phyloP scores from a whole-genome alignment of 1,284 basidiomycete species.

The Rhizoctonia solani region DNA sequence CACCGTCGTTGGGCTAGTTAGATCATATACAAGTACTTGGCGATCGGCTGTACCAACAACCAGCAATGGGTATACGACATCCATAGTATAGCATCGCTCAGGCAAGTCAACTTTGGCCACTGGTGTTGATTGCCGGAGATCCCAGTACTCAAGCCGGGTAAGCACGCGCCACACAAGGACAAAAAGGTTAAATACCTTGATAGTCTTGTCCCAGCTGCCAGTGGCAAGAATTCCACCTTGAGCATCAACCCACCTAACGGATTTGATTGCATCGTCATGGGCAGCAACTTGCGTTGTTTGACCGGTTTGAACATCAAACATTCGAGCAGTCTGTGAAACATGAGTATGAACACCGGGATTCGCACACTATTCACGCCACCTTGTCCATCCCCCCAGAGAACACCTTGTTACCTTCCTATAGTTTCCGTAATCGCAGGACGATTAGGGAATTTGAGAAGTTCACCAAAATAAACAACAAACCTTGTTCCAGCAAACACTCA shows the following conservation, averaged over 20 bases:
- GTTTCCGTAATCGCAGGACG: too few relatives aligned
- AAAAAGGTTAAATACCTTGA: conserved; percentile 61
- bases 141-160: conserved; percentile 78
- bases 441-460: background rate
- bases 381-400: conserved; percentile 89
- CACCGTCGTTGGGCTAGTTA: conserved; percentile 74
- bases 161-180: background rate
- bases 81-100: conserved; percentile 89
- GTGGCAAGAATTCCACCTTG: conserved; percentile 75
- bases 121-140: conserved; percentile 72
- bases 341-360: background rate
- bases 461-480: conserved; percentile 42
- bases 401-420: conserved; percentile 74
- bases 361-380: conserved; percentile 20
- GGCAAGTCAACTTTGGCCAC: conserved; percentile 79
- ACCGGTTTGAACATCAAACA: conserved; percentile 80
- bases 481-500: conserved; percentile 83
- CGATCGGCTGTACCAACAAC: conserved; percentile 95
- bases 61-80: conserved; percentile 80
- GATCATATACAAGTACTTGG: conserved; percentile 86
- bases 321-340: conserved; percentile 57
- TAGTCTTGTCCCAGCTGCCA: conserved; percentile 89
- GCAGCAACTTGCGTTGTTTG: conserved; percentile 75
- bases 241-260: conserved; percentile 74
- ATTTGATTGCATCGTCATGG: conserved; percentile 82